Evolutionary conservation across 225 moss, liverwort and hornwort genomes (phyloP).

Genomic region (Marchantia paleacea): DNA sequence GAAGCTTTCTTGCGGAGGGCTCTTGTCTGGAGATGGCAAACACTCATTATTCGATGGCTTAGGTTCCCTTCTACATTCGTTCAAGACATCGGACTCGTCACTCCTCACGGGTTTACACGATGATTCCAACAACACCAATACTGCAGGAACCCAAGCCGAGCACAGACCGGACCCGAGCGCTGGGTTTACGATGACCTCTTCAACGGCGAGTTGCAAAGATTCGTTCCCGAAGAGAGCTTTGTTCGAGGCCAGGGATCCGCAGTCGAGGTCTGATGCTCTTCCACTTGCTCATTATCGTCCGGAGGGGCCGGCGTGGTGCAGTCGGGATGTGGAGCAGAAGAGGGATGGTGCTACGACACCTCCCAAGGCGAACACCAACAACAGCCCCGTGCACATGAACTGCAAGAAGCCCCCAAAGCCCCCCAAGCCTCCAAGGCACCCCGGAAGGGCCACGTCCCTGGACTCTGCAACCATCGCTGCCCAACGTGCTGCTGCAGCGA

Average conservation of each 20-base stretch:
- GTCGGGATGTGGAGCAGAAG: neutral
- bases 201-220: neutral
- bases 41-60: slow-evolving; percentile 11
- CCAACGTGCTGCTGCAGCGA: slow-evolving; percentile 24
- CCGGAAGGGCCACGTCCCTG: slow-evolving; percentile 27
- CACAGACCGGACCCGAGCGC: too few species aligned
- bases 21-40: slow-evolving; percentile 26
- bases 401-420: slow-evolving; percentile 40
- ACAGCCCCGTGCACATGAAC: slow-evolving; percentile 10
- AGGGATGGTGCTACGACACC: slow-evolving; percentile 12
- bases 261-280: slow-evolving; percentile 37
- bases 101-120: neutral
- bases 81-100: slow-evolving; percentile 6
- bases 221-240: neutral
- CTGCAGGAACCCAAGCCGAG: neutral
- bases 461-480: slow-evolving; percentile 27
- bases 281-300: slow-evolving; percentile 38
- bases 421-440: slow-evolving; percentile 44
- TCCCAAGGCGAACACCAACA: neutral
- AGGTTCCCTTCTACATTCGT: slow-evolving; percentile 14
- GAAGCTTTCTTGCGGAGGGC: slow-evolving; percentile 25
- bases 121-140: neutral
- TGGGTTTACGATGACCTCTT: neutral
- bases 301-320: slow-evolving; percentile 25
- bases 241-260: slow-evolving; percentile 26